These are phyloP conservation scores for Rhynchosporium graminicola DNA, from an alignment of 2,329 filamentous ascomycete genomes.

Conservation along the genomic window DNA sequence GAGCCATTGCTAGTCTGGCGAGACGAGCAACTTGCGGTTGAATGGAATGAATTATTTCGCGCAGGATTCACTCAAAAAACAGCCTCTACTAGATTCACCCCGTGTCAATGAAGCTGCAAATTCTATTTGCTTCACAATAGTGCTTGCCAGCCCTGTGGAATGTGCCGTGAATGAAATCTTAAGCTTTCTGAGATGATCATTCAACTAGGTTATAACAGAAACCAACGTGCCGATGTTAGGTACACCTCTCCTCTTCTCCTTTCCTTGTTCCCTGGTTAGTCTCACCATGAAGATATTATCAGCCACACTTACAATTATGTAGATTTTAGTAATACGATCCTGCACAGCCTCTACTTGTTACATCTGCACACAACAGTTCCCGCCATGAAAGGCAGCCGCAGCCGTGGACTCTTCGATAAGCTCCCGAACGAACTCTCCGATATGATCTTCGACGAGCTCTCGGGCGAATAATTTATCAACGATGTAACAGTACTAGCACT, in stretches of 20 bases:
- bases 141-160: conserved; percentile 48
- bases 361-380: neutral
- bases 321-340: too few species aligned
- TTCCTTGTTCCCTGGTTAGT: conserved; percentile 25
- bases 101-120: conserved; percentile 49
- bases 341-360: neutral
- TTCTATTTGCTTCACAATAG: conserved; percentile 49
- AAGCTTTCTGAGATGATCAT: conserved; percentile 35
- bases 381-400: neutral
- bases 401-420: neutral
- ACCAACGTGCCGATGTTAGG: conserved; percentile 49
- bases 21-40: conserved; percentile 18
- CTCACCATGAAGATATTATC: conserved; percentile 25
- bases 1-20: conserved; percentile 27
- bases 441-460: conserved; percentile 14
- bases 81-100: conserved; percentile 52
- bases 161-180: conserved; percentile 39
- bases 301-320: conserved; percentile 22
- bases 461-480: neutral
- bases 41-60: too few species aligned
- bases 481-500: conserved; percentile 4
- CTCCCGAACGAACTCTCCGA: conserved; percentile 20
- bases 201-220: conserved; percentile 34
- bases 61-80: neutral
- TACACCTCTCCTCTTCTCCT: conserved; percentile 22